Conservation (phyloP, 1,284 basidiomycete species). For the Pulchroboletus neoregius region DNA sequence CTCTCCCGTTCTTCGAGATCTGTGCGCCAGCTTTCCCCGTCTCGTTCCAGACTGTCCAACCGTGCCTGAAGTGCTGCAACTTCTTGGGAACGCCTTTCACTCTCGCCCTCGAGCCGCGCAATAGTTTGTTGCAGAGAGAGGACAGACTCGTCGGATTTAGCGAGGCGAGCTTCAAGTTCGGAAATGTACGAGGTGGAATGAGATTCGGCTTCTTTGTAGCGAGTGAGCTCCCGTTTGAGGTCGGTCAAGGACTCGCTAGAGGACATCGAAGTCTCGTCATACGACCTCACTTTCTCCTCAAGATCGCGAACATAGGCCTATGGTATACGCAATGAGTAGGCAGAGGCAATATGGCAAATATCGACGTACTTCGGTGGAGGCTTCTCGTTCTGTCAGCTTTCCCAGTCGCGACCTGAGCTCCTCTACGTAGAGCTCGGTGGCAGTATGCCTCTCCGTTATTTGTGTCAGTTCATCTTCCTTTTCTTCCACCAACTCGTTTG, state of each 20-base stretch:
- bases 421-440: constrained; percentile 81
- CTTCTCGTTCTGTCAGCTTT: constrained; percentile 85
- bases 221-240: constrained; percentile 77
- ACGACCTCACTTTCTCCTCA: constrained; percentile 83
- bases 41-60: constrained; percentile 64
- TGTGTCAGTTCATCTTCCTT: constrained; percentile 76
- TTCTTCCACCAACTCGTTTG: constrained; percentile 89
- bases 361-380: constrained; percentile 75
- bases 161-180: constrained; percentile 83
- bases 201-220: constrained; percentile 73
- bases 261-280: constrained; percentile 72
- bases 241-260: constrained; percentile 78
- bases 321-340: constrained; percentile 11
- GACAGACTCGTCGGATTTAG: constrained; percentile 75
- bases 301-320: constrained; percentile 90
- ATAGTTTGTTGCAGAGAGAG: constrained; percentile 66
- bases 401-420: constrained; percentile 78
- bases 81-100: constrained; percentile 65
- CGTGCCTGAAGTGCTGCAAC: constrained; percentile 69
- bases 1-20: constrained; percentile 82
- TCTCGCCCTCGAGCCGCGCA: constrained; percentile 75
- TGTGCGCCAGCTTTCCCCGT: constrained; percentile 68
- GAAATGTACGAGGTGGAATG: constrained; percentile 78
- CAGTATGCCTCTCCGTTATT: constrained; percentile 64
- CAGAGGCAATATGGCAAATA: constrained; percentile 4